These are phyloP conservation scores for Apiotrichum domesticum DNA, from an alignment of 1,284 basidiomycete genomes.

Conservation along the genomic window DNA sequence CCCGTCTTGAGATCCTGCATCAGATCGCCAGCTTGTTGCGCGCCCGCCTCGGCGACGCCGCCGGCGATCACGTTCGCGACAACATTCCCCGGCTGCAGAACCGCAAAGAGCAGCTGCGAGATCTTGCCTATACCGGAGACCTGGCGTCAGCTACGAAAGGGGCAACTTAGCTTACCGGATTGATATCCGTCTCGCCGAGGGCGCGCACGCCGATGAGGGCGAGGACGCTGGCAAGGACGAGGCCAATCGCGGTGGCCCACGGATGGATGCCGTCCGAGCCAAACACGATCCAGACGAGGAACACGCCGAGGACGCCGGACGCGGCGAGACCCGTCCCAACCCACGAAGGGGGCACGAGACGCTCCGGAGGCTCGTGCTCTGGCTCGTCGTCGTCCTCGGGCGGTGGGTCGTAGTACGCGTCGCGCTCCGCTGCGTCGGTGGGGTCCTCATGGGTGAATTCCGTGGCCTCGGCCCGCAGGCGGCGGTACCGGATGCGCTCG, in stretches of 20 bases:
- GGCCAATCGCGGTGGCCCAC: slow-evolving; percentile 85
- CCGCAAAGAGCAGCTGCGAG: slow-evolving; percentile 86
- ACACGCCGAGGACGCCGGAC: slow-evolving; percentile 65
- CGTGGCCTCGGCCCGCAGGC: slow-evolving; percentile 16
- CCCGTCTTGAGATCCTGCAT: slow-evolving; percentile 99
- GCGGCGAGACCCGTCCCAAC: slow-evolving; percentile 61
- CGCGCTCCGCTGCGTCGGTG: slow-evolving; percentile 26
- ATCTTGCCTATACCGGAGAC: slow-evolving; percentile 91
- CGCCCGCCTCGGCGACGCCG: slow-evolving; percentile 91
- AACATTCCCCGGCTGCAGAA: slow-evolving; percentile 88
- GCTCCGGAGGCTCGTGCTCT: slow-evolving; percentile 70
- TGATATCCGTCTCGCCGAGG: slow-evolving; percentile 86
- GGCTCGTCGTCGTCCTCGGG: slow-evolving; percentile 51
- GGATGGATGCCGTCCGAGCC: slow-evolving; percentile 84
- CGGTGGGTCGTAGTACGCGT: slow-evolving; percentile 31
- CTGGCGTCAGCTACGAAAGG: slow-evolving; percentile 11
- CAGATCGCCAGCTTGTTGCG: slow-evolving; percentile 92
- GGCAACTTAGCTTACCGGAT: slow-evolving; percentile 55
- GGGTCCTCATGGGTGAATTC: slow-evolving; percentile 6
- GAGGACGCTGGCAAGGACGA: slow-evolving; percentile 72
- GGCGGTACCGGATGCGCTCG: background rate
- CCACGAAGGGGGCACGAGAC: slow-evolving; percentile 75
- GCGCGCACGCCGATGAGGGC: slow-evolving; percentile 86
- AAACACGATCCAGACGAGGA: slow-evolving; percentile 80
- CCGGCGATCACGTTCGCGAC: slow-evolving; percentile 96